phyloP scores from a whole-genome alignment of 208 protist genomes.

The Polymyxa betae region DNA sequence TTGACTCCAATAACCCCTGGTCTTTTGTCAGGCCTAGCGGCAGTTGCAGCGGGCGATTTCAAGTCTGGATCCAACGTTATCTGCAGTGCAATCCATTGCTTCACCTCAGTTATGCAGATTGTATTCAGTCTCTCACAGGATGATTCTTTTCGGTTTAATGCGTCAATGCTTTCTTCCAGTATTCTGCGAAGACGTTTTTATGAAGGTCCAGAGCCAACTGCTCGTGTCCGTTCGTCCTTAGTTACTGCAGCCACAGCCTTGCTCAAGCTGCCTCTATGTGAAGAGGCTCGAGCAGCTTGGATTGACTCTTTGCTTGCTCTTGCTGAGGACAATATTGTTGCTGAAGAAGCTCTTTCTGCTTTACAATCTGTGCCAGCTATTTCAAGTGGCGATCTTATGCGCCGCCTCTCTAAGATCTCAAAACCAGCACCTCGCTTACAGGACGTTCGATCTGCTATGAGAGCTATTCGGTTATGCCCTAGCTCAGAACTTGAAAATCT shows the following conservation, averaged over 20 bases:
- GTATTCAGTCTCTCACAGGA: too few species aligned
- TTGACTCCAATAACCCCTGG: constrained; percentile 16
- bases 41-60: neutral
- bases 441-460: neutral
- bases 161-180: neutral
- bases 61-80: constrained; percentile 39
- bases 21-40: neutral
- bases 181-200: neutral
- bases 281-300: neutral
- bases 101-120: too few species aligned
- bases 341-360: too few species aligned
- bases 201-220: neutral
- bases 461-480: neutral
- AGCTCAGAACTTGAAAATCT: neutral
- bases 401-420: neutral
- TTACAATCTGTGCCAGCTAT: neutral
- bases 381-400: neutral
- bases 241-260: neutral
- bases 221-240: neutral
- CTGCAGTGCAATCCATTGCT: neutral
- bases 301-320: neutral
- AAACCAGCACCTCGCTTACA: neutral
- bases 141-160: too few species aligned
- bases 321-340: neutral
- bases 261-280: neutral